These are phyloP conservation scores for Teratosphaeriaceae sp. DNA, from an alignment of 2,329 filamentous ascomycete species.

Conservation along the genomic window DNA sequence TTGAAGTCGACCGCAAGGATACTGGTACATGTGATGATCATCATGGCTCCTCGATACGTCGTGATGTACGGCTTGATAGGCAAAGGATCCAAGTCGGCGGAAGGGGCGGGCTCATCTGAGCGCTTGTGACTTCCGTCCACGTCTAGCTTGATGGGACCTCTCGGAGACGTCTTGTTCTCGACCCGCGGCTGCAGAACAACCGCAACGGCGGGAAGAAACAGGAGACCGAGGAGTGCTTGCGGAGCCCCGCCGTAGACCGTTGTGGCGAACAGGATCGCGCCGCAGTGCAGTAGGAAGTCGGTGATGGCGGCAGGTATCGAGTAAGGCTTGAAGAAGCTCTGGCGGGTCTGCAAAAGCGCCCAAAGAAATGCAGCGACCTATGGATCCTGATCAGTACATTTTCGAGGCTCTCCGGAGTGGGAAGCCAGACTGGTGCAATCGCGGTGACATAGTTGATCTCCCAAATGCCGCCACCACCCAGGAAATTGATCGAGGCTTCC, in stretches of 20 bases:
- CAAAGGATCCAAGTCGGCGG: constrained; percentile 42
- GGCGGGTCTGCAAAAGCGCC: constrained; percentile 78
- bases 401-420: neutral
- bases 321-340: constrained; percentile 77
- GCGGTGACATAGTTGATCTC: constrained; percentile 86
- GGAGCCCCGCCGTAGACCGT: constrained; percentile 77
- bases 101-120: constrained; percentile 15
- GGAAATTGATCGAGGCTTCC: constrained; percentile 90
- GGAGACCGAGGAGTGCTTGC: constrained; percentile 64
- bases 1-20: constrained; percentile 97
- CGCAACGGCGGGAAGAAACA: constrained; percentile 61
- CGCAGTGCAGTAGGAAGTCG: constrained; percentile 85
- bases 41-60: constrained; percentile 83
- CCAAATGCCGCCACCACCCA: constrained; percentile 71
- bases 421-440: constrained; percentile 68
- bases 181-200: constrained; percentile 38
- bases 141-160: constrained; percentile 14
- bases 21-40: constrained; percentile 80
- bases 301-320: constrained; percentile 59
- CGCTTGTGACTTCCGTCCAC: constrained; percentile 16
- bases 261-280: constrained; percentile 72
- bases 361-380: constrained; percentile 79
- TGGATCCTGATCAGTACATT: constrained; percentile 22
- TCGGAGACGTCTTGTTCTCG: constrained; percentile 25
- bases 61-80: constrained; percentile 90